phyloP scores from a whole-genome alignment of 2,329 filamentous ascomycete genomes.

The Cryphonectria radicalis region DNA sequence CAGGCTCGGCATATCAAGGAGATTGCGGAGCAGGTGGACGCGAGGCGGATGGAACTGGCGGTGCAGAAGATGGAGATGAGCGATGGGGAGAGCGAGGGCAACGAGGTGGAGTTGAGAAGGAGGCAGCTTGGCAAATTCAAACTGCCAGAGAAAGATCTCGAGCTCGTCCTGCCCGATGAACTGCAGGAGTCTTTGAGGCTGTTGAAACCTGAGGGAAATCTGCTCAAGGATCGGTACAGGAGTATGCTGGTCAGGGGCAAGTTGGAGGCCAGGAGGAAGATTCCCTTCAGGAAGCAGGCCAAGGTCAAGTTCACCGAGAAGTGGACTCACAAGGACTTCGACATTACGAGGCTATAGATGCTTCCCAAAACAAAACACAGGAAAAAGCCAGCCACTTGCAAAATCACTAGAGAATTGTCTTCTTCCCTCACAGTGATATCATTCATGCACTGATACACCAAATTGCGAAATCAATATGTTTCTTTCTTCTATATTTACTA shows the following conservation, averaged over 20 bases:
- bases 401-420: not conserved
- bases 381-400: not conserved
- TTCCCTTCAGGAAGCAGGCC: slow-evolving; percentile 80
- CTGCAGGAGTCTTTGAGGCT: slow-evolving; percentile 79
- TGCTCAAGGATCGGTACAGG: slow-evolving; percentile 89
- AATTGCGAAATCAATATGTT: not conserved
- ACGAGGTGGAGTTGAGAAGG: slow-evolving; percentile 69
- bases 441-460: not conserved
- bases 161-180: slow-evolving; percentile 83
- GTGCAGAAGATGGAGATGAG: slow-evolving; percentile 48
- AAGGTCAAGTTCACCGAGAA: slow-evolving; percentile 88
- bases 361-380: slow-evolving; percentile 1
- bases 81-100: slow-evolving; percentile 59
- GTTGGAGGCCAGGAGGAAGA: slow-evolving; percentile 78
- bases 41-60: slow-evolving; percentile 57
- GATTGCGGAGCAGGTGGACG: slow-evolving; percentile 65
- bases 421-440: not conserved
- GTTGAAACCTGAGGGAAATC: slow-evolving; percentile 92
- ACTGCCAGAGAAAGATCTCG: slow-evolving; percentile 77
- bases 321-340: slow-evolving; percentile 97
- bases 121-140: slow-evolving; percentile 74
- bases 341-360: slow-evolving; percentile 42
- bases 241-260: slow-evolving; percentile 88
- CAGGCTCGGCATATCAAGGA: slow-evolving; percentile 74
- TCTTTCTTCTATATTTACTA: not conserved